A percentile compares a stretch with the other conserved stretches of the same genome.
phyloP scores from a whole-genome alignment of 306 rosid species.

The Delonix regia region DNA sequence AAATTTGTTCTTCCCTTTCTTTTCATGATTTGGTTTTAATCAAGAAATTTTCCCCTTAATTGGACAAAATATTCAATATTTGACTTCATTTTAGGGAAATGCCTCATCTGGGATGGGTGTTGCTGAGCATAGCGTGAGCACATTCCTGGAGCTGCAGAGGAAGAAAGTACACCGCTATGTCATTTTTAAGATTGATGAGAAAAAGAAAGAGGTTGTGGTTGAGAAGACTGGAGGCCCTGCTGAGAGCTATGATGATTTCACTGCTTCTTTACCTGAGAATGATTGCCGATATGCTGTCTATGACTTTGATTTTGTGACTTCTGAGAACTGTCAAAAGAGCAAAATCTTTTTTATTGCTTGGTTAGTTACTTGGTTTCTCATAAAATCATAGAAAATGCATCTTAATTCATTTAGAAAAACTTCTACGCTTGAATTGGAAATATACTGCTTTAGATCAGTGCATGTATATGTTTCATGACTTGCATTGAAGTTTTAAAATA shows the following conservation, averaged over 20 bases:
- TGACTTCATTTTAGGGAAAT: constrained; percentile 50
- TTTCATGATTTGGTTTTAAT: neutral
- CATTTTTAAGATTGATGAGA: constrained; percentile 83
- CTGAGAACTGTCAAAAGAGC: constrained; percentile 88
- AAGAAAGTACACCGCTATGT: constrained; percentile 80
- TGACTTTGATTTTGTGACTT: constrained; percentile 74
- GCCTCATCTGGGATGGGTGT: constrained; percentile 88
- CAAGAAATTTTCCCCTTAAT: neutral
- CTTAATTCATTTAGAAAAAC: neutral
- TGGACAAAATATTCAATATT: constrained; percentile 5
- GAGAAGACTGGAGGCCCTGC: constrained; percentile 84
- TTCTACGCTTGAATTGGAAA: neutral
- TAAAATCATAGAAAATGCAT: constrained; percentile 16
- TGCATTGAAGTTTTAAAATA: constrained; percentile 14
- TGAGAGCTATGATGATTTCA: constrained; percentile 78
- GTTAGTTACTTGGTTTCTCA: constrained; percentile 57
- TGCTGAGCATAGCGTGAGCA: constrained; percentile 63
- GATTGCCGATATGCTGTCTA: constrained; percentile 83
- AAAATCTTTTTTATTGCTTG: constrained; percentile 77
- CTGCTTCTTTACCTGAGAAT: constrained; percentile 76
- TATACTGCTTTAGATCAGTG: constrained; percentile 6
- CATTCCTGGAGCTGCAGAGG: constrained; percentile 73
- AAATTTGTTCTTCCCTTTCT: neutral
- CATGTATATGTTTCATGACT: constrained; percentile 27
- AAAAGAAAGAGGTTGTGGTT: constrained; percentile 74